A percentile compares a stretch with the other conserved stretches of the same genome.
Conservation (phyloP, 768 basidiomycete genomes). For the Suillus occidentalis region DNA sequence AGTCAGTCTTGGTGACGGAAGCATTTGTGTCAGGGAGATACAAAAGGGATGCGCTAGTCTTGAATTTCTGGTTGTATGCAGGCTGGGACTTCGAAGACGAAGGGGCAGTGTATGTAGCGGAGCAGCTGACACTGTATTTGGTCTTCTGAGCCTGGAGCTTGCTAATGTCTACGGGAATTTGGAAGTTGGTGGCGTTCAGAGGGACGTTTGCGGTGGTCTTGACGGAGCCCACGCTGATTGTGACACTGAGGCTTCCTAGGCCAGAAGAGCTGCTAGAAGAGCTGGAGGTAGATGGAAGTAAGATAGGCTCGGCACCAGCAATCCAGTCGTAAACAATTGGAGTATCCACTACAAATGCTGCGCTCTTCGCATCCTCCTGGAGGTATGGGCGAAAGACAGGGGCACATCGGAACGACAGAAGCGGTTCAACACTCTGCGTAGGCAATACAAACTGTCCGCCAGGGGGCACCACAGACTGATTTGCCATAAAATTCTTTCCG, state of each 20-base stretch:
- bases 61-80: slow-evolving; percentile 31
- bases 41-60: slow-evolving; percentile 32
- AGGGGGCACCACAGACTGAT: slow-evolving; percentile 42
- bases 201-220: slow-evolving; percentile 31
- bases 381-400: slow-evolving; percentile 50
- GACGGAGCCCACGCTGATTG: slow-evolving; percentile 29
- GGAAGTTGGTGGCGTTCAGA: slow-evolving; percentile 37
- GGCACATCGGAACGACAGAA: slow-evolving; percentile 47
- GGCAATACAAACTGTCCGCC: slow-evolving; percentile 46
- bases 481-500: slow-evolving; percentile 47
- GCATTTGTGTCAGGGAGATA: slow-evolving; percentile 41
- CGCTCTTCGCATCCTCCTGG: slow-evolving; percentile 34
- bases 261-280: neutral
- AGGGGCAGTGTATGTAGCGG: slow-evolving; percentile 26
- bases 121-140: slow-evolving; percentile 36
- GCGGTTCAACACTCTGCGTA: slow-evolving; percentile 32
- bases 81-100: slow-evolving; percentile 5
- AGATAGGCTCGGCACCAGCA: slow-evolving; percentile 34
- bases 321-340: slow-evolving; percentile 37
- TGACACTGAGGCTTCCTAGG: slow-evolving; percentile 24
- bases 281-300: slow-evolving; percentile 10
- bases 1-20: slow-evolving; percentile 49
- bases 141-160: slow-evolving; percentile 28
- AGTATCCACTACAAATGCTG: slow-evolving; percentile 38
- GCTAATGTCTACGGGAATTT: slow-evolving; percentile 35